A percentile compares a stretch with the other conserved stretches of the same genome.
Evolutionary conservation across 306 rosid genomes (phyloP).

Genomic region (peach (Prunus persica)): DNA sequence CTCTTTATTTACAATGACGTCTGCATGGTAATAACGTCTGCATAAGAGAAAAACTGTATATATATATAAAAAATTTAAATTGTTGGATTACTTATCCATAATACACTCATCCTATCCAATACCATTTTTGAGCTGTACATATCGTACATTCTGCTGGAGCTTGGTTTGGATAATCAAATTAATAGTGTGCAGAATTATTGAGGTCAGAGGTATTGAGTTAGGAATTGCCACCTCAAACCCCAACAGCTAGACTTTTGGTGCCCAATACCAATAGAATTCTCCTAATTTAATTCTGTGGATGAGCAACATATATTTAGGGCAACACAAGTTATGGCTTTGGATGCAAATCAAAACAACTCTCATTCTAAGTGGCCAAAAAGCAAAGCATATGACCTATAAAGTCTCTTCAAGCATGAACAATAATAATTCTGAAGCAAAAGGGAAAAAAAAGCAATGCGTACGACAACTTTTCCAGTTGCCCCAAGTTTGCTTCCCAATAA

Average conservation of each 20-base stretch:
- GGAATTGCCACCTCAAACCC: background rate
- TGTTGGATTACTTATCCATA: too few relatives aligned
- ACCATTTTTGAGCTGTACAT: too few relatives aligned
- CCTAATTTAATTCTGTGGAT: background rate
- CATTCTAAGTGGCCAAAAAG: background rate
- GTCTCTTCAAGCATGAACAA: background rate
- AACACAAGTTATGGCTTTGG: background rate
- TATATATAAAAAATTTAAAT: too few relatives aligned
- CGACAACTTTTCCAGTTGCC: conserved; percentile 4
- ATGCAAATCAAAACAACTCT: background rate
- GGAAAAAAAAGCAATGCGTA: background rate
- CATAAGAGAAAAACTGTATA: too few relatives aligned
- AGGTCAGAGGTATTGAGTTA: background rate
- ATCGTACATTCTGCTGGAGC: background rate
- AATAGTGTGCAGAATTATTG: background rate
- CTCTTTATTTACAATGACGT: accelerated
- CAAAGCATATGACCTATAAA: conserved; percentile 5
- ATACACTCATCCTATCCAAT: too few relatives aligned
- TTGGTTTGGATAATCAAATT: background rate
- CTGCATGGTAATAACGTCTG: too few relatives aligned
- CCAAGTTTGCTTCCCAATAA: background rate
- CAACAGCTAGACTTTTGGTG: background rate
- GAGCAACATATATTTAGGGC: background rate
- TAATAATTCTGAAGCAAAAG: background rate
- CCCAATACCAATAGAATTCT: background rate